Base-by-base conservation (phyloP, 371 early-diverging fungal species). In the Rhizopus delemar region DNA sequence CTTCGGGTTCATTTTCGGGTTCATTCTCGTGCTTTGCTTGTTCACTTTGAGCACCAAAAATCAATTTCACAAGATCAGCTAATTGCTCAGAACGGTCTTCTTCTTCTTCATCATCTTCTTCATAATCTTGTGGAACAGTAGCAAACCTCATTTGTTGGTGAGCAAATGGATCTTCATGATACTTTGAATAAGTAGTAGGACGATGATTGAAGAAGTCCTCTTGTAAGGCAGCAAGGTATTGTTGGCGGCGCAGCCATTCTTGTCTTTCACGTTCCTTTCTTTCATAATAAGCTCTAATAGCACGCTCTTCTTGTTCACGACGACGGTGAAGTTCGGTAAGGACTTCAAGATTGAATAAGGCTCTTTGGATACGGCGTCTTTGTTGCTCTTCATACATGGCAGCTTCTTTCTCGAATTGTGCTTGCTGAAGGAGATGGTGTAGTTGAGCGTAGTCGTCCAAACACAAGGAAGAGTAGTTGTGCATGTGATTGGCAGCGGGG, bases 361-460 rank as follows among this genome's bases (percentile, higher is more conserved):
- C 61, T 32, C 39, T 52, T 49, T 56, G 41, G 29, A 60, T 39
- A 43, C 56, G 66, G 11, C 56, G 57, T 32, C 53, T 38, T 56
- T 68, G 49, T 16, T 55, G 48, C 33, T 51, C 29, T 22, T 65
- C 12, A 29, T 65, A 55, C 13, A 32, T 16, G 31, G 34, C 58
- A 15, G 46, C 56, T 33, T 41, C 36, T 59, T 57, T 56, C 46
- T 66, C 57, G 11, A 46, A 41, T 38, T 54, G 45, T n/a, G 50
- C 53, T 57, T 51, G 65, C 38, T 54, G 50, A 43, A 70, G 61
- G 9, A 73, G 33, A 5, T 15, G 36, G 45, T 73, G 69, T 1
- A 75, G 53, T 49, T 68, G 71, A 13, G 64, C 22, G 29, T 75
- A 75, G 53, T 75, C 73, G 34, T 68, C 68, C 41, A 75, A 39